Evolutionary conservation across 2,329 filamentous ascomycete species (phyloP), one percentile per base, ranked within the genome.

Genomic region (Cladosporium sp.): DNA sequence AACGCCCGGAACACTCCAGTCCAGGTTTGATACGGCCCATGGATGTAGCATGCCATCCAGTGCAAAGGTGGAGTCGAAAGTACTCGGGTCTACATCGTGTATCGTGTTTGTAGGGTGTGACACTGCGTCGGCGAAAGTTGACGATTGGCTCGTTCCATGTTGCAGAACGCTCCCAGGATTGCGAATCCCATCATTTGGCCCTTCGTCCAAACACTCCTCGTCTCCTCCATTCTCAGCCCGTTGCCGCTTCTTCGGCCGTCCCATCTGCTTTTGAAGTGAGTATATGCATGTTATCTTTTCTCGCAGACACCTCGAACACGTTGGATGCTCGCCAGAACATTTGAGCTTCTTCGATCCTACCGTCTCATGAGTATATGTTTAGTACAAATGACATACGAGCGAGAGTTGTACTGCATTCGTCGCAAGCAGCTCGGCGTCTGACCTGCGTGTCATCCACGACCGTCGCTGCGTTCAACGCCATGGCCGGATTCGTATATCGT

Each of bases 221-320:
- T 49, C 34, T 3, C 19, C 14, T 20, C 39, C 42, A 11, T 49
- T n/a, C 4, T 65, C 70, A n/a, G 71, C 69, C 51, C 73, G 67
- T 59, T 69, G 67, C 54, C 78, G 72, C 66, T 81, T 82, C 60
- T 75, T 74, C n/a, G 79, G 79, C 43, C 79, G 66, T 9, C 79
- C 79, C 79, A 81, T 82, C 37, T 70, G 74, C 66, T 79, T 80
- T 55, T 77, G 77, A 2, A 69, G 67, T 22, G 77, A 80, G 65
- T 80, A 82, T 25, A 76, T 55, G 64, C 79, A 82, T 15, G 51
- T 50, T 14, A 80, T 71, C 3, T 62, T 63, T 51, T 80, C 78
- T 40, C 67, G 65, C 17, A 63, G 61, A 61, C 79, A 81, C 54
- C 79, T 70, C 17, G 65, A 65, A 63, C 79, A 81, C 25, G 55